Conservation (phyloP, 192 early-diverging fungal genomes). For the Bifiguratus adelaidae region DNA sequence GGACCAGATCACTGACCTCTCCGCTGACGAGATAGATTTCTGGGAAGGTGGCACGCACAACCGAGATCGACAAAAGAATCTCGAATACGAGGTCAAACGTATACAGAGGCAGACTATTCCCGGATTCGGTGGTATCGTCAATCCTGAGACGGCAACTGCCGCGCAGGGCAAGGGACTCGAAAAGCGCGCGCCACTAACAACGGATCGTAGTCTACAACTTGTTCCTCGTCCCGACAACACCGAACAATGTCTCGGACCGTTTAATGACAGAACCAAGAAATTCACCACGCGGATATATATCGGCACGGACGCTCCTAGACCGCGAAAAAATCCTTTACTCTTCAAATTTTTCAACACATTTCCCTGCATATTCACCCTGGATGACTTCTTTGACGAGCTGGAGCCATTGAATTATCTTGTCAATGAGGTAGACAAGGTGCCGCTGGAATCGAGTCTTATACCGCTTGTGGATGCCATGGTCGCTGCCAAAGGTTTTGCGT, state of each 20-base stretch:
- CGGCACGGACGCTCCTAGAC: conserved; percentile 35
- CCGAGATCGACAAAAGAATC: conserved; percentile 18
- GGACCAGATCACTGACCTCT: conserved; percentile 20
- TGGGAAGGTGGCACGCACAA: conserved; percentile 13
- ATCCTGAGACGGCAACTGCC: neutral
- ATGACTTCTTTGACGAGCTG: conserved; percentile 30
- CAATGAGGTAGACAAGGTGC: conserved; percentile 26
- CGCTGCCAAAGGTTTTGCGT: conserved; percentile 32
- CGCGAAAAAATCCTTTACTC: conserved; percentile 31
- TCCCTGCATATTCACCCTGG: conserved; percentile 32
- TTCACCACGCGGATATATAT: conserved; percentile 31
- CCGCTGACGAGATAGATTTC: conserved; percentile 11
- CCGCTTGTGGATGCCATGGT: conserved; percentile 46
- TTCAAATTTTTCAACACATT: conserved; percentile 32
- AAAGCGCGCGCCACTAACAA: neutral
- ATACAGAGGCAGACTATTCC: conserved; percentile 5
- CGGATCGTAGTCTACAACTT: neutral
- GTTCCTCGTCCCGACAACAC: neutral
- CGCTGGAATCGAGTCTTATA: conserved; percentile 29
- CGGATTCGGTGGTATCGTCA: neutral
- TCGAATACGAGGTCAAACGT: conserved; percentile 19
- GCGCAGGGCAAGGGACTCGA: neutral
- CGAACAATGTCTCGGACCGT: neutral
- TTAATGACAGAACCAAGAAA: neutral
- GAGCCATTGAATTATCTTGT: conserved; percentile 11